phyloP scores from a whole-genome alignment of 2,329 filamentous ascomycete species.

The Fusarium mexicanum region DNA sequence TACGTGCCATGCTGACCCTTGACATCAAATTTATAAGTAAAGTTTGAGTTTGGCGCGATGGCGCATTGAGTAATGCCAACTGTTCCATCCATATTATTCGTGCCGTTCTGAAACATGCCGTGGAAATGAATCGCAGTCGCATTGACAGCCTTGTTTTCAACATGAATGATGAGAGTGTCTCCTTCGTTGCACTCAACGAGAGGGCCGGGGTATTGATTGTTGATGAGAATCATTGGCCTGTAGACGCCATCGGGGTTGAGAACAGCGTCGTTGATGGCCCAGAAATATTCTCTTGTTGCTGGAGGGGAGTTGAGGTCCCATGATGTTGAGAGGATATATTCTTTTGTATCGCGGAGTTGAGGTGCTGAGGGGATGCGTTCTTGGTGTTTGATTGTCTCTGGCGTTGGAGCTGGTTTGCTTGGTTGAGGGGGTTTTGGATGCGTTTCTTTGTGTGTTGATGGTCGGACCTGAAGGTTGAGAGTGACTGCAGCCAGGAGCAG shows the following conservation, averaged over 20 bases:
- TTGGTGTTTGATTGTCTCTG: constrained; percentile 30
- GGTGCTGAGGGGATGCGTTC: constrained; percentile 39
- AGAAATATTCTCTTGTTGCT: constrained; percentile 65
- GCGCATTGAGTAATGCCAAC: constrained; percentile 73
- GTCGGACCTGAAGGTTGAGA: constrained; percentile 16
- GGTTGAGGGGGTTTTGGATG: constrained; percentile 8
- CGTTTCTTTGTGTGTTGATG: neutral
- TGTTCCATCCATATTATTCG: constrained; percentile 78
- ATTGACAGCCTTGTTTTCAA: constrained; percentile 74
- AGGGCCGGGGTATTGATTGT: constrained; percentile 78
- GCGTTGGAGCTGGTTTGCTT: neutral
- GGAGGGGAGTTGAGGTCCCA: constrained; percentile 65
- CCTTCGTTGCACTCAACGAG: constrained; percentile 78
- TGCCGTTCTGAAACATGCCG: constrained; percentile 80
- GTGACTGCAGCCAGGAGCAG: constrained; percentile 35
- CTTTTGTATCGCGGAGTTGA: constrained; percentile 48
- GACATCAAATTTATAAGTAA: constrained; percentile 76
- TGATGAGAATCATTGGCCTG: constrained; percentile 73
- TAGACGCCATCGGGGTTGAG: constrained; percentile 70
- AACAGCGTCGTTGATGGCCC: constrained; percentile 66
- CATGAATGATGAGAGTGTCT: constrained; percentile 74
- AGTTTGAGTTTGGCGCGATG: constrained; percentile 69
- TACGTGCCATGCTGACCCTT: constrained; percentile 59
- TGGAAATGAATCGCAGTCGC: constrained; percentile 79
- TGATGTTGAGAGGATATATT: constrained; percentile 65